A percentile compares a stretch with the other conserved stretches of the same genome.
Conservation (phyloP, 2,329 filamentous ascomycete genomes). For the Aspergillus sp. region DNA sequence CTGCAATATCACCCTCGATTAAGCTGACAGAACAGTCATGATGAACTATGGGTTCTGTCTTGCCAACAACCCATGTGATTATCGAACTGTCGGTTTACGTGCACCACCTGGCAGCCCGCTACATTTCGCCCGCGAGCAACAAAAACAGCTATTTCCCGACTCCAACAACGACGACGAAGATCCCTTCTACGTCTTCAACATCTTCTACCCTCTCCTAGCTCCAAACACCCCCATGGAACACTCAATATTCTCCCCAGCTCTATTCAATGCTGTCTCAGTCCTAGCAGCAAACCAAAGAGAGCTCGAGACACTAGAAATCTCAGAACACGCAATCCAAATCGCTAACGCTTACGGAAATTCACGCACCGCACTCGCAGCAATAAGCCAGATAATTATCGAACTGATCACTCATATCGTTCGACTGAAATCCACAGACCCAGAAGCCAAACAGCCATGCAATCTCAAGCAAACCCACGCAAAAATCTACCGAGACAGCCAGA, state of each 20-base stretch:
- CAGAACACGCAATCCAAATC: slow-evolving; percentile 31
- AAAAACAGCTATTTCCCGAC: slow-evolving; percentile 35
- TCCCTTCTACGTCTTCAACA: slow-evolving; percentile 46
- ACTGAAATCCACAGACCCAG: slow-evolving; percentile 30
- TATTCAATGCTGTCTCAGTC: slow-evolving; percentile 44
- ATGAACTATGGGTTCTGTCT: slow-evolving; percentile 49
- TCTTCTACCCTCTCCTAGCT: slow-evolving; percentile 43
- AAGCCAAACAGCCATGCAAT: slow-evolving; percentile 32
- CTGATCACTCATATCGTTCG: slow-evolving; percentile 39
- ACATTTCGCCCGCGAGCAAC: slow-evolving; percentile 33
- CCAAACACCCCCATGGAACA: slow-evolving; percentile 36
- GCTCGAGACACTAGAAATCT: slow-evolving; percentile 34
- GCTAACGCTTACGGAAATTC: slow-evolving; percentile 34
- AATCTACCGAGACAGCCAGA: slow-evolving; percentile 43
- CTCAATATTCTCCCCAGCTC: slow-evolving; percentile 43
- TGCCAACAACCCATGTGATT: slow-evolving; percentile 44
- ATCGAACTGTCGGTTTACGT: slow-evolving; percentile 42
- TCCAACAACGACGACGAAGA: slow-evolving; percentile 30
- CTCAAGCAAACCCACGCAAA: slow-evolving; percentile 43
- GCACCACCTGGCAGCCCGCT: slow-evolving; percentile 41
- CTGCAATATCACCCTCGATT: neutral
- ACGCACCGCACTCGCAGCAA: slow-evolving; percentile 38
- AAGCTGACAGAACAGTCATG: slow-evolving; percentile 33
- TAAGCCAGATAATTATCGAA: slow-evolving; percentile 44
- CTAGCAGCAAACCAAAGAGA: slow-evolving; percentile 45